Evolutionary conservation across 768 basidiomycete genomes (phyloP).

Genomic region (Amanita rubescens): DNA sequence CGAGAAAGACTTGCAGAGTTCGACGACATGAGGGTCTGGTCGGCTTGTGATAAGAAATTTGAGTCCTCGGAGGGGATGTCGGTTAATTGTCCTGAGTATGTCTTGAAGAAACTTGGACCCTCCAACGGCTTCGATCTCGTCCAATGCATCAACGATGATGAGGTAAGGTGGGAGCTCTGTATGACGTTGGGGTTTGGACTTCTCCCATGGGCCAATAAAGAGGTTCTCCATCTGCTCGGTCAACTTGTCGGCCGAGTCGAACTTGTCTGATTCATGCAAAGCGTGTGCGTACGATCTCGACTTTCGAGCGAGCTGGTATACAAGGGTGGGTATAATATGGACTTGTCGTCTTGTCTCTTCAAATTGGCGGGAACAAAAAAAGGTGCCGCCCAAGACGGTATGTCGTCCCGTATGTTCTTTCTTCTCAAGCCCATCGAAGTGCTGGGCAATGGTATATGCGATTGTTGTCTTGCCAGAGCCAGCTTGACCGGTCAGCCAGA

Average conservation of each 20-base stretch:
- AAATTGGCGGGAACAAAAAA: conserved; percentile 23
- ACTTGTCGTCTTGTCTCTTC: conserved; percentile 11
- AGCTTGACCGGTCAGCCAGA: conserved; percentile 8
- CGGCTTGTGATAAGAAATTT: conserved; percentile 20
- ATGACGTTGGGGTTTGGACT: neutral
- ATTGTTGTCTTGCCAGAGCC: conserved; percentile 18
- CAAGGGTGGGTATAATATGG: conserved; percentile 19
- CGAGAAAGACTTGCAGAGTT: conserved; percentile 8
- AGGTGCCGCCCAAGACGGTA: conserved; percentile 18
- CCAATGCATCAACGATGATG: conserved; percentile 19
- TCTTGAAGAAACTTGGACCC: conserved; percentile 14
- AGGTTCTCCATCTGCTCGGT: conserved; percentile 13
- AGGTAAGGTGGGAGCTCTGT: conserved; percentile 9
- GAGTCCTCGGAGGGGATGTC: conserved; percentile 8
- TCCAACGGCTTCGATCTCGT: conserved; percentile 14
- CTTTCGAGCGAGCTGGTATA: conserved; percentile 17
- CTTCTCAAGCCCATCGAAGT: conserved; percentile 10
- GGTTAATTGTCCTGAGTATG: conserved; percentile 11
- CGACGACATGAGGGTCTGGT: conserved; percentile 12
- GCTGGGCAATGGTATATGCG: conserved; percentile 17
- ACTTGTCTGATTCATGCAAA: conserved; percentile 7
- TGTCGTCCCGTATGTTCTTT: conserved; percentile 1
- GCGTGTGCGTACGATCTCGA: conserved; percentile 16
- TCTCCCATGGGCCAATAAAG: conserved; percentile 15
- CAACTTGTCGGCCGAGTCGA: conserved; percentile 6